Conservation (phyloP, 2,329 filamentous ascomycete species). For the Penicillium digitatum region DNA sequence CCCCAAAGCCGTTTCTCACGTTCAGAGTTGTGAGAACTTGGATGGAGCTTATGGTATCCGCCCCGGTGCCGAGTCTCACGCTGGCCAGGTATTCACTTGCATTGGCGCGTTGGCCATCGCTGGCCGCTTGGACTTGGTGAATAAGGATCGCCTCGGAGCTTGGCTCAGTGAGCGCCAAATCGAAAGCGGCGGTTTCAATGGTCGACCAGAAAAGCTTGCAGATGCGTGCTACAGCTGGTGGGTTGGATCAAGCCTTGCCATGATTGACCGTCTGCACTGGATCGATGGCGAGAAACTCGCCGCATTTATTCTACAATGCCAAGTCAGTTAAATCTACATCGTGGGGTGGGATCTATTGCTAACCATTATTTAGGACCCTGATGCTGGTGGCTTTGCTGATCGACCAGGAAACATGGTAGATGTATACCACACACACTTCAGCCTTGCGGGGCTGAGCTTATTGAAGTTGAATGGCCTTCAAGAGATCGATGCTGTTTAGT, state of each 20-base stretch:
- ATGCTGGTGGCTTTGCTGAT: slow-evolving; percentile 82
- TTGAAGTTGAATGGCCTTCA: slow-evolving; percentile 71
- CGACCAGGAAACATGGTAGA: slow-evolving; percentile 92
- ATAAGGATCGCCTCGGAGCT: slow-evolving; percentile 73
- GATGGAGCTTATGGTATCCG: slow-evolving; percentile 89
- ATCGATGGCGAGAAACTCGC: slow-evolving; percentile 79
- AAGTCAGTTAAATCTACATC: slow-evolving; percentile 47
- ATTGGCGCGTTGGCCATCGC: slow-evolving; percentile 82
- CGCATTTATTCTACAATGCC: slow-evolving; percentile 78
- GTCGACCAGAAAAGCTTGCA: slow-evolving; percentile 88
- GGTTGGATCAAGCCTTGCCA: slow-evolving; percentile 87
- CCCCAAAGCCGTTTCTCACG: slow-evolving; percentile 71
- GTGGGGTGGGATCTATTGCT: not conserved
- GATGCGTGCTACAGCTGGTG: slow-evolving; percentile 99
- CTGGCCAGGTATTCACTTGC: slow-evolving; percentile 94
- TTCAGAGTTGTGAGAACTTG: slow-evolving; percentile 82
- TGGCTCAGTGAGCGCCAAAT: slow-evolving; percentile 95
- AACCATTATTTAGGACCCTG: slow-evolving; percentile 56
- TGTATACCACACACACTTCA: slow-evolving; percentile 93
- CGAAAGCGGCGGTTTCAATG: slow-evolving; percentile 82
- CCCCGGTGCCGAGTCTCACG: slow-evolving; percentile 89
- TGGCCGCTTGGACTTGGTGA: slow-evolving; percentile 72
- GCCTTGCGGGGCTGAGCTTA: slow-evolving; percentile 80
- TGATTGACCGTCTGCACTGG: slow-evolving; percentile 86
- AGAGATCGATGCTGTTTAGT: slow-evolving; percentile 85